Conservation (phyloP, 306 rosid species). For the Castanea mollissima region DNA sequence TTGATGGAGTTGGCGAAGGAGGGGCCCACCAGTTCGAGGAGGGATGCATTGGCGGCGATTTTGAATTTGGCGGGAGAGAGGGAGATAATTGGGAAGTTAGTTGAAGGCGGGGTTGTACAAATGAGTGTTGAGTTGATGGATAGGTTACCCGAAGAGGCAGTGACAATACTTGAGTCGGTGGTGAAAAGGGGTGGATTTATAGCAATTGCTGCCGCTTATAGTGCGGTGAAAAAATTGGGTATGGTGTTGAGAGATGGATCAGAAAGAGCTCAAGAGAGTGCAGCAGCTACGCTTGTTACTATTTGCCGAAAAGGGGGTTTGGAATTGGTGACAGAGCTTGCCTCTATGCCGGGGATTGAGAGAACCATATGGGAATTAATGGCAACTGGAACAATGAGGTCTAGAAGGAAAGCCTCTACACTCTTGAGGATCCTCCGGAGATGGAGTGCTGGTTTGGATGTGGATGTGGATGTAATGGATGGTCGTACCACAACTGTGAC, state of each 20-base stretch:
- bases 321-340: conserved; percentile 78
- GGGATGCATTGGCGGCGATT: conserved; percentile 81
- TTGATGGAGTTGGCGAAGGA: conserved; percentile 56
- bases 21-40: conserved; percentile 54
- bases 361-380: conserved; percentile 83
- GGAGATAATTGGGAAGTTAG: conserved; percentile 56
- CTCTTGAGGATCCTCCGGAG: conserved; percentile 70
- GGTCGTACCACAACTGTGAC: conserved; percentile 21
- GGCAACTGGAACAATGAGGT: conserved; percentile 72
- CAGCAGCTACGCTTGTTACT: conserved; percentile 77
- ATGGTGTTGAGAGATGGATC: conserved; percentile 64
- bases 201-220: conserved; percentile 62
- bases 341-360: conserved; percentile 61
- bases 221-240: conserved; percentile 51
- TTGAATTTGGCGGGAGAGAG: conserved; percentile 67
- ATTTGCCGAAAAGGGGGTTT: conserved; percentile 80
- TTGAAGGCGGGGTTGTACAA: conserved; percentile 67
- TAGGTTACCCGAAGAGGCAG: conserved; percentile 73
- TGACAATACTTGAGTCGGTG: conserved; percentile 64
- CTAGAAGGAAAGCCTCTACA: conserved; percentile 79
- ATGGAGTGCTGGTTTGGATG: conserved; percentile 83
- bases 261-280: conserved; percentile 77
- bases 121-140: conserved; percentile 47
- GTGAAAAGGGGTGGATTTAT: conserved; percentile 76
- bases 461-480: conserved; percentile 15